A percentile compares a stretch with the other conserved stretches of the same genome.
Conservation (phyloP, 2,329 filamentous ascomycete genomes). For the Alternaria triticina region DNA sequence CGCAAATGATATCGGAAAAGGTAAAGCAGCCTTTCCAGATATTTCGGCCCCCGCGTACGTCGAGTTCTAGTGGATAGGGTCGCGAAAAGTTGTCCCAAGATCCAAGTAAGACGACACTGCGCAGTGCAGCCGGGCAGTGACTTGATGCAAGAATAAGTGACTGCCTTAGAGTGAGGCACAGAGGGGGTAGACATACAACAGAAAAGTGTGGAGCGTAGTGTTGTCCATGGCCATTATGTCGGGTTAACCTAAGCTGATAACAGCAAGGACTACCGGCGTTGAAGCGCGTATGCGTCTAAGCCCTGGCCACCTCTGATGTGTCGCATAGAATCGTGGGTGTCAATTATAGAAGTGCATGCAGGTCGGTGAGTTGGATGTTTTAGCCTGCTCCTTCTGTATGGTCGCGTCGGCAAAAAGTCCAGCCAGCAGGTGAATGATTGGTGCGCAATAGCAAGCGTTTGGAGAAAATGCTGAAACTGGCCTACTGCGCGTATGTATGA, state of each 20-base stretch:
- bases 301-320: constrained; percentile 21
- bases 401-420: constrained; percentile 22
- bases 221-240: constrained; percentile 40
- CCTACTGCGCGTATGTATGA: constrained; percentile 25
- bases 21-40: constrained; percentile 89
- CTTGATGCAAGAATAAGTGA: constrained; percentile 36
- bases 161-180: constrained; percentile 16
- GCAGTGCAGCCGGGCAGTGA: constrained; percentile 54
- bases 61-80: constrained; percentile 80
- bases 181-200: constrained; percentile 45
- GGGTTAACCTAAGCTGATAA: constrained; percentile 37
- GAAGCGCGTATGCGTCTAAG: constrained; percentile 38
- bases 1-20: constrained; percentile 84
- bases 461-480: constrained; percentile 37
- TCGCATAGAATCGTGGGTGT: constrained; percentile 25
- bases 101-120: constrained; percentile 80
- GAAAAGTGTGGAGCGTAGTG: constrained; percentile 72
- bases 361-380: constrained; percentile 28
- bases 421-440: constrained; percentile 28
- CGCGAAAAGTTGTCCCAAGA: constrained; percentile 95
- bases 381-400: constrained; percentile 34
- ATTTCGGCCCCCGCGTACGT: constrained; percentile 73
- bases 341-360: constrained; percentile 43
- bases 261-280: constrained; percentile 30
- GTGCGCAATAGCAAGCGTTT: constrained; percentile 25